phyloP scores from a whole-genome alignment of 2,329 filamentous ascomycete species.

The Sordariomycetes sp. region DNA sequence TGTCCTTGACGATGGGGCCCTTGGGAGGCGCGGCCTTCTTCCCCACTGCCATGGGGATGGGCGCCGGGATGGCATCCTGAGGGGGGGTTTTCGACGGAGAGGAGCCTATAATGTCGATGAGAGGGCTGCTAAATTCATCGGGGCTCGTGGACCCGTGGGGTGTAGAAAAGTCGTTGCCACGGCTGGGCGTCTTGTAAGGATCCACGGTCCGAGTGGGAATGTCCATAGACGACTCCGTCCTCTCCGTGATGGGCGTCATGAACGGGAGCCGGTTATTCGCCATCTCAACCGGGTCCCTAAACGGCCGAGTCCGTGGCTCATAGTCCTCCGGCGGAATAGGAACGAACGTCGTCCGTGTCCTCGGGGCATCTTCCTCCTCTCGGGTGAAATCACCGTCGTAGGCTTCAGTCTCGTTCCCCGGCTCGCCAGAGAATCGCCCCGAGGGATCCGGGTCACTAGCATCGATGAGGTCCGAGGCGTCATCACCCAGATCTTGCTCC shows the following conservation, averaged over 20 bases:
- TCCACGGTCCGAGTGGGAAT: slow-evolving; percentile 41
- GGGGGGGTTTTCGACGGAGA: slow-evolving; percentile 16
- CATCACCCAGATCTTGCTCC: slow-evolving; percentile 16
- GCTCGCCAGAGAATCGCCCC: slow-evolving; percentile 11
- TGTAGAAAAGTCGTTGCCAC: slow-evolving; percentile 17
- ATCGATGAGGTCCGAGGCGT: slow-evolving; percentile 25
- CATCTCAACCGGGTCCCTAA: slow-evolving; percentile 64
- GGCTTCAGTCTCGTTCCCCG: slow-evolving; percentile 12
- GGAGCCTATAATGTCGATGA: slow-evolving; percentile 50
- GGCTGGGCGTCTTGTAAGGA: slow-evolving; percentile 68
- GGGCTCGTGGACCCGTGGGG: background rate
- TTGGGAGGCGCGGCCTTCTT: slow-evolving; percentile 33
- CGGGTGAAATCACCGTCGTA: slow-evolving; percentile 29
- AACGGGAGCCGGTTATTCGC: slow-evolving; percentile 90
- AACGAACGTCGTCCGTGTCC: slow-evolving; percentile 54
- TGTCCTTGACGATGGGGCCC: slow-evolving; percentile 67
- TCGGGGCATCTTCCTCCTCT: slow-evolving; percentile 22
- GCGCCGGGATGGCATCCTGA: background rate
- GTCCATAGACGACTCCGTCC: slow-evolving; percentile 78
- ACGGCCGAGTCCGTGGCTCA: slow-evolving; percentile 64
- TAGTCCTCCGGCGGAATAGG: slow-evolving; percentile 80
- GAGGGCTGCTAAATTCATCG: slow-evolving; percentile 54
- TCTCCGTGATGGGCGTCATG: slow-evolving; percentile 97
- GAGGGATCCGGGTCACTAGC: slow-evolving; percentile 17
- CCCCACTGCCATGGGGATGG: slow-evolving; percentile 14